Evolutionary conservation across 2,329 filamentous ascomycete genomes (phyloP).

Genomic region (Alternaria atra): DNA sequence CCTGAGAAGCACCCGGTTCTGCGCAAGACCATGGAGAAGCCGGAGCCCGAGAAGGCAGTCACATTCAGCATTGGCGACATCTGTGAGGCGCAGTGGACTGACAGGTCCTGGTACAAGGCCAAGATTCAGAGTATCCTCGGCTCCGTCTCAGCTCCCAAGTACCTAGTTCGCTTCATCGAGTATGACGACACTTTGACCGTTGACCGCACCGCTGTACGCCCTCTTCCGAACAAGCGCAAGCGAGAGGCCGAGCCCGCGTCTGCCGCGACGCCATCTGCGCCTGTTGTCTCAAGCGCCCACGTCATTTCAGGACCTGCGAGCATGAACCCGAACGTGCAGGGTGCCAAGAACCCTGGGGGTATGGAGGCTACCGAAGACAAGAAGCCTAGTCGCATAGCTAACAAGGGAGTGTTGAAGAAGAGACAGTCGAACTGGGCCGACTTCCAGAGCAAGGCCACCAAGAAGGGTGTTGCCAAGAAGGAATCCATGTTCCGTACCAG

Average conservation of each 20-base stretch:
- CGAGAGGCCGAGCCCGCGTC: conserved; percentile 84
- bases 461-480: conserved; percentile 76
- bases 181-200: conserved; percentile 90
- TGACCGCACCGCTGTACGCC: conserved; percentile 53
- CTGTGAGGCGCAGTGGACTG: conserved; percentile 90
- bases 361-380: conserved; percentile 69
- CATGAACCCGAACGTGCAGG: conserved; percentile 72
- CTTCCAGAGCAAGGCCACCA: conserved; percentile 77
- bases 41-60: conserved; percentile 51
- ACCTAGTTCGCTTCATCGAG: conserved; percentile 93
- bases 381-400: conserved; percentile 80
- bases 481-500: conserved; percentile 97
- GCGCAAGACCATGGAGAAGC: conserved; percentile 58
- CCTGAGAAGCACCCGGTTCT: conserved; percentile 82
- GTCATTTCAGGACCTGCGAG: conserved; percentile 73
- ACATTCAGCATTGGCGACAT: conserved; percentile 87
- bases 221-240: conserved; percentile 60
- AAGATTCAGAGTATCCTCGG: conserved; percentile 94
- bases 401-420: conserved; percentile 88
- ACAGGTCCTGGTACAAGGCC: conserved; percentile 89
- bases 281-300: conserved; percentile 52
- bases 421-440: conserved; percentile 95
- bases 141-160: conserved; percentile 88
- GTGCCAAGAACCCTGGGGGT: conserved; percentile 70
- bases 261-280: conserved; percentile 53